A percentile compares a stretch with the other conserved stretches of the same genome.
phyloP scores from a whole-genome alignment of 768 basidiomycete genomes.

The Hydnomerulius pinastri region DNA sequence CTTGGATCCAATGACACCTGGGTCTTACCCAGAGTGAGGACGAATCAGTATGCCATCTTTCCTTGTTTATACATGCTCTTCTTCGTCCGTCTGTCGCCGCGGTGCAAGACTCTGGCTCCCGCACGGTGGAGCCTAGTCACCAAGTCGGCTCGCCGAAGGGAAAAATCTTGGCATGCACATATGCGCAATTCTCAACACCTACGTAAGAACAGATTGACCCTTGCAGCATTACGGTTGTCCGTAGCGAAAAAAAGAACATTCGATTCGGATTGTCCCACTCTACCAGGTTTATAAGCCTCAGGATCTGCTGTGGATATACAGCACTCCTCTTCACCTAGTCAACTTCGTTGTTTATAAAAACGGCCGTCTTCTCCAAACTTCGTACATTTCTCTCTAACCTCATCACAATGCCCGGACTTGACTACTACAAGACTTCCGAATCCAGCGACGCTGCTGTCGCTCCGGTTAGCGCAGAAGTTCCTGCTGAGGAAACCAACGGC shows the following conservation, averaged over 20 bases:
- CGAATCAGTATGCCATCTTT: neutral
- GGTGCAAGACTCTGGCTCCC: neutral
- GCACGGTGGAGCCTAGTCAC: conserved; percentile 11
- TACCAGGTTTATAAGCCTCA: conserved; percentile 23
- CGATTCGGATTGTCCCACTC: conserved; percentile 7
- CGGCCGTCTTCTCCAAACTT: conserved; percentile 9
- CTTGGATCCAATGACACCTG: conserved; percentile 1
- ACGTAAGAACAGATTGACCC: conserved; percentile 28
- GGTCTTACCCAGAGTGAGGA: conserved; percentile 6
- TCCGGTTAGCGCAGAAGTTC: conserved; percentile 4
- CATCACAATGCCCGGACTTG: conserved; percentile 35
- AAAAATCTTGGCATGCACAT: conserved; percentile 9
- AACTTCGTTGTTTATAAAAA: conserved; percentile 22
- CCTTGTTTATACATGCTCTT: conserved; percentile 12
- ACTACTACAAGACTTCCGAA: conserved; percentile 29
- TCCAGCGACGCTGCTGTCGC: neutral
- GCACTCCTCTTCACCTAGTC: conserved; percentile 14
- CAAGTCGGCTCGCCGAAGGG: conserved; percentile 9
- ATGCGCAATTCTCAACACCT: conserved; percentile 4
- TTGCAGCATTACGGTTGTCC: conserved; percentile 16
- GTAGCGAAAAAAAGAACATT: conserved; percentile 12
- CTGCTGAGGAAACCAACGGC: conserved; percentile 1
- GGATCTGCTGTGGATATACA: neutral
- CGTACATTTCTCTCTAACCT: conserved; percentile 4
- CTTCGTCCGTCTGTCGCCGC: conserved; percentile 27